Base-by-base conservation (phyloP, 192 early-diverging fungal genomes). In the Coemansia sp. region DNA sequence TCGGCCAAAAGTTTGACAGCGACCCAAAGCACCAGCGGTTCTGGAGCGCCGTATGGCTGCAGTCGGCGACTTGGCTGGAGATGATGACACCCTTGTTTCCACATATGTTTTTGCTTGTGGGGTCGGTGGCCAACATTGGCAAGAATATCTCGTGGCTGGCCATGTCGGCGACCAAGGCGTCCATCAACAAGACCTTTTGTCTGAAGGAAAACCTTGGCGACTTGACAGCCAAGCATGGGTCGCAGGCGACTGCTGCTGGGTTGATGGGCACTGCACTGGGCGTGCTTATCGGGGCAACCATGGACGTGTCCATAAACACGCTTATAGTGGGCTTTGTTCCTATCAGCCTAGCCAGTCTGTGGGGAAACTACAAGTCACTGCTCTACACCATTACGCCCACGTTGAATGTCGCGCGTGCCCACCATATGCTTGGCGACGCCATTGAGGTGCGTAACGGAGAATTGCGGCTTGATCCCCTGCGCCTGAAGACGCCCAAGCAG, bases 141-240 rank as follows among this genome's bases (percentile, higher is more conserved):
- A 88, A 86, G 54, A 93, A 91, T 60, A 85, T 93, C 43, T 82
- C 86, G 14, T 93, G 88, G 86, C 60, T 93, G 38, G 87, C 90
- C 7, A 77, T 80, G 22, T 82, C 79, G 14, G 90, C 90, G 1
- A 84, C 90, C 16, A 72, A 82, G 39, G 89, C 89, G 6, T 76
- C 84, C n/a, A 90, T 93, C 50, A 83, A 89, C 65, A 80, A 82
- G 53, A 79, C 82, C 2, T 88, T 91, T 63, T 75, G 79, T 8
- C 44, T 68, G 5, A 64, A 79, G 35, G 82, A 90, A 54, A 93
- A 91, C 45, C 58, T 92, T 21, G 90, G 90, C 22, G 90, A 92
- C 38, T 68, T 92, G 34, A 92, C 88, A 2, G 90, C 81, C 34
- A 92, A 92, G 48, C 60, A 78, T 9, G 90, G 87, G 7, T 89